These are phyloP conservation scores for Triadica sebifera DNA, from an alignment of 345 rosid genomes.

Conservation along the genomic window DNA sequence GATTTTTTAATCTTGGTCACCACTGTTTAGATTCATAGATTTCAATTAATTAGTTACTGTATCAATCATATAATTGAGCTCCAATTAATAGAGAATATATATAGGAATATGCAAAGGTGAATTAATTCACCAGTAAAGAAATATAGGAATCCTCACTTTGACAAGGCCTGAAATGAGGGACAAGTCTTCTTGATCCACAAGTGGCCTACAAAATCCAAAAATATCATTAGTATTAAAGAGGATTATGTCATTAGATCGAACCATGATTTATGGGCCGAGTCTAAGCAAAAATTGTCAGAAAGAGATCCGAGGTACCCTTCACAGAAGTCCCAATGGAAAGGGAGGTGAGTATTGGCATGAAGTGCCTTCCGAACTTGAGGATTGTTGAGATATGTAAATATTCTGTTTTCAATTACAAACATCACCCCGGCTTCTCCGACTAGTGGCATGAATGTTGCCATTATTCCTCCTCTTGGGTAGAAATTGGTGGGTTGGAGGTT, in stretches of 20 bases:
- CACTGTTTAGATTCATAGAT: slow-evolving; percentile 14
- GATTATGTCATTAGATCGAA: no score
- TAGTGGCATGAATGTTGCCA: no score
- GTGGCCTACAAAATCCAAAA: slow-evolving; percentile 32
- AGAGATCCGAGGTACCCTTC: no score
- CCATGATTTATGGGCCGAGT: no score
- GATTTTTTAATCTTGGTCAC: slow-evolving; percentile 41
- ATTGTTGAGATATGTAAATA: slow-evolving; percentile 27
- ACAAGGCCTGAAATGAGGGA: slow-evolving; percentile 22
- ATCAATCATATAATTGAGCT: no score
- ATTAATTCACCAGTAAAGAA: slow-evolving; percentile 33
- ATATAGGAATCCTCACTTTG: slow-evolving; percentile 32
- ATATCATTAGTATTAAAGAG: no score
- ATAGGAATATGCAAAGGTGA: no score
- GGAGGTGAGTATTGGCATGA: slow-evolving; percentile 43
- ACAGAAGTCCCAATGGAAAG: slow-evolving; percentile 36
- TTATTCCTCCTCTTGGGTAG: no score
- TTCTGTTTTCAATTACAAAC: slow-evolving; percentile 33
- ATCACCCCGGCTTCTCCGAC: slow-evolving; percentile 18
- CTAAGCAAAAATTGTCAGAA: no score
- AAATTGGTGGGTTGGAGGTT: no score
- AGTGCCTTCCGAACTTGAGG: slow-evolving; percentile 43
- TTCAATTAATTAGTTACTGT: no score
- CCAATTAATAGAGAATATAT: no score
- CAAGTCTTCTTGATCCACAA: slow-evolving; percentile 34